Conservation (phyloP, 306 rosid species). For the Rosa multiflora region DNA sequence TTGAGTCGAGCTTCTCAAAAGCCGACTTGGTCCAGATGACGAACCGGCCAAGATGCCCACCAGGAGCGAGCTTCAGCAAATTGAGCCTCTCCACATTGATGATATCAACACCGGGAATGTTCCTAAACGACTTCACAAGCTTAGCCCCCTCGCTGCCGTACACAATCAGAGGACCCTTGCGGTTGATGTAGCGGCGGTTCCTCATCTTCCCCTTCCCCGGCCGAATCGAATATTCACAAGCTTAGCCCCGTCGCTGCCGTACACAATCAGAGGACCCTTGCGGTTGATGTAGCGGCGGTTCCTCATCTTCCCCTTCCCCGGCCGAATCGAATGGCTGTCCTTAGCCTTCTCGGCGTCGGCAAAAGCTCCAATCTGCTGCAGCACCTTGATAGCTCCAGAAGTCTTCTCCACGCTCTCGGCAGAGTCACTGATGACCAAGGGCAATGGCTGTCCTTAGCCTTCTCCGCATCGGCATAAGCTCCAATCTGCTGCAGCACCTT, state of each 20-base stretch:
- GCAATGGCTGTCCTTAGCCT: constrained; percentile 74
- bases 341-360: constrained; percentile 76
- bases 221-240: constrained; percentile 71
- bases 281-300: constrained; percentile 76
- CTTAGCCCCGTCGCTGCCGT: constrained; percentile 76
- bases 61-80: constrained; percentile 73
- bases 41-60: constrained; percentile 83
- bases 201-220: constrained; percentile 87
- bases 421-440: constrained; percentile 67
- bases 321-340: constrained; percentile 66
- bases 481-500: constrained; percentile 71
- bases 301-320: constrained; percentile 84
- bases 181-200: constrained; percentile 69
- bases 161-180: constrained; percentile 73
- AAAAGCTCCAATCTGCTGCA: constrained; percentile 67
- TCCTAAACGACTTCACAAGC: constrained; percentile 76
- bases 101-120: constrained; percentile 72
- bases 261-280: constrained; percentile 71
- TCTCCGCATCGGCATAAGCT: constrained; percentile 64
- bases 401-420: constrained; percentile 83
- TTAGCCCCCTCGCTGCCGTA: constrained; percentile 80
- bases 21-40: constrained; percentile 88
- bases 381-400: constrained; percentile 59
- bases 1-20: constrained; percentile 82
- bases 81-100: constrained; percentile 75